Conservation (phyloP, 2,329 filamentous ascomycete species). For the Cladorrhinum sp. region DNA sequence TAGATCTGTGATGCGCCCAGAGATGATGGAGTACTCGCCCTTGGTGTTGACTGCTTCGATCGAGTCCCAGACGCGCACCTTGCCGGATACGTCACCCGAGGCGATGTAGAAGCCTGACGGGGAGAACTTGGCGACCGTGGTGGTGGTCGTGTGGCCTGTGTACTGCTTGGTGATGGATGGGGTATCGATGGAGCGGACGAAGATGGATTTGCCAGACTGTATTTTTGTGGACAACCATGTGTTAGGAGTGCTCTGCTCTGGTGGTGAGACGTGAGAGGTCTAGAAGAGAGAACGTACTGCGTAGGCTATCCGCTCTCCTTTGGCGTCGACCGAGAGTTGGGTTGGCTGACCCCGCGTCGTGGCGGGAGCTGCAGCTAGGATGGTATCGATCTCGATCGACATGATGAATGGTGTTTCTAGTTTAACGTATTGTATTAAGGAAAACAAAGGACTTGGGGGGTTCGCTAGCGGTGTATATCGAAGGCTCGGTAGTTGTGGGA, state of each 20-base stretch:
- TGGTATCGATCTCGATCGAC: slow-evolving; percentile 61
- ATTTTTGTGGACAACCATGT: not conserved
- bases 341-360: slow-evolving; percentile 86
- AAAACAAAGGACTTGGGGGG: not conserved
- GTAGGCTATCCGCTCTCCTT: slow-evolving; percentile 90
- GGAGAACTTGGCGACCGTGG: slow-evolving; percentile 89
- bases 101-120: slow-evolving; percentile 94
- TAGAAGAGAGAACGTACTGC: slow-evolving; percentile 59
- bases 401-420: slow-evolving; percentile 29
- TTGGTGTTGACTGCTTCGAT: slow-evolving; percentile 82
- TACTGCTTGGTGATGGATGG: slow-evolving; percentile 85
- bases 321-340: slow-evolving; percentile 80
- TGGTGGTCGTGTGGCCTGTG: slow-evolving; percentile 81
- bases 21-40: slow-evolving; percentile 92
- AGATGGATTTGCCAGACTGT: slow-evolving; percentile 93
- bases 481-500: not conserved
- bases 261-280: not conserved
- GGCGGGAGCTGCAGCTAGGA: slow-evolving; percentile 80
- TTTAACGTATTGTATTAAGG: not conserved
- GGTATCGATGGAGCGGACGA: slow-evolving; percentile 90
- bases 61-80: slow-evolving; percentile 89
- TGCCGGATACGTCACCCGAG: slow-evolving; percentile 80
- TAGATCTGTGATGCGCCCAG: slow-evolving; percentile 91
- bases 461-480: not conserved
- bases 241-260: not conserved